phyloP scores from a whole-genome alignment of 2,329 filamentous ascomycete species.

The Pseudogymnoascus sp. region DNA sequence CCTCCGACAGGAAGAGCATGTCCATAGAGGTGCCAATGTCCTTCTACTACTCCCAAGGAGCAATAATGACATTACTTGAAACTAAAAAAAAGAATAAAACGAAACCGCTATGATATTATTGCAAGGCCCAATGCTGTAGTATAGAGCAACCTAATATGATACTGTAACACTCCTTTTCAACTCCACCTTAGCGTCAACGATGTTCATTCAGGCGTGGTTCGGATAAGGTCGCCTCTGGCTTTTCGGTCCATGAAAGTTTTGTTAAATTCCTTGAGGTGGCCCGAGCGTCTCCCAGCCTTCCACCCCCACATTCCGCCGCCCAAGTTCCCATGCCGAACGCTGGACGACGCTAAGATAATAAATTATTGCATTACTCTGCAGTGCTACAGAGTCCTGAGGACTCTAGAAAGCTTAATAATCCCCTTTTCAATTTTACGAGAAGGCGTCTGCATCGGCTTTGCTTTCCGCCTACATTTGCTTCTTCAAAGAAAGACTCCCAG shows the following conservation, averaged over 20 bases:
- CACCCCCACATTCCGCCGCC: conserved; percentile 4
- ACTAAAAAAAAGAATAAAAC: not conserved
- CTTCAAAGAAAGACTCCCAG: not conserved
- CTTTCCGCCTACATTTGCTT: not conserved
- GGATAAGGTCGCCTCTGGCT: not conserved
- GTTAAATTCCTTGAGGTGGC: not conserved
- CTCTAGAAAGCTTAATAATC: conserved; percentile 4
- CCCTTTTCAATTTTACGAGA: not conserved
- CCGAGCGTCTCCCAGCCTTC: conserved; percentile 6
- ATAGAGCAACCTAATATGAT: not conserved
- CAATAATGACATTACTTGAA: conserved; percentile 11
- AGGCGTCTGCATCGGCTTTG: not conserved
- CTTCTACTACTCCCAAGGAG: conserved; percentile 17
- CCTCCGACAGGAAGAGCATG: conserved; percentile 21
- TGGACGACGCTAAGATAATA: conserved; percentile 13
- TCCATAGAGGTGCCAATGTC: conserved; percentile 18
- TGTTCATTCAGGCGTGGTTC: not conserved
- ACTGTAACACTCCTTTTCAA: not conserved
- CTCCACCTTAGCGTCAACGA: not conserved
- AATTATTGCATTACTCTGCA: conserved; percentile 10
- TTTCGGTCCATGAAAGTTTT: not conserved
- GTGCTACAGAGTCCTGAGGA: not conserved
- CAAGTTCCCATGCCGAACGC: not conserved
- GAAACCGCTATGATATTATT: not conserved
- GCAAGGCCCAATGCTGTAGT: not conserved